Evolutionary conservation across 805 yeast species (phyloP), one percentile per base, ranked within the genome.

Genomic region (Yarrowia bubula): DNA sequence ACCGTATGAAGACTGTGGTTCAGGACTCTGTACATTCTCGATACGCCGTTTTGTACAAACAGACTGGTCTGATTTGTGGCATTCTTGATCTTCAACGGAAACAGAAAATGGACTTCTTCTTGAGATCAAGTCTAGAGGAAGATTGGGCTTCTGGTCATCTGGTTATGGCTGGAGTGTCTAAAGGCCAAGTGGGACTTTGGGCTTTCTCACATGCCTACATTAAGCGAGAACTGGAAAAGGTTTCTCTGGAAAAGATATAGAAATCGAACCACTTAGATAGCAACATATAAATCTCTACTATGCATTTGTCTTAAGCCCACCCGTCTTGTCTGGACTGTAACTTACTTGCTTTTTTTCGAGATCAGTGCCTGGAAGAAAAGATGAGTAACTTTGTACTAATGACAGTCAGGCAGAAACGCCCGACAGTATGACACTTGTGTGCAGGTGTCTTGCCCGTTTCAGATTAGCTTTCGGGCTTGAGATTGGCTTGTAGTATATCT

Each of bases 101-200:
- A 13, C 57, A 50, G 8, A 50, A 50, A 15, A 50, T 50, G 57
- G 57, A 50, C 42, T 50, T 50, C 8, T 50, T 50, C 9, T 17
- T 50, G 7, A 22, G 57, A 8, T 50, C 57, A 1, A 35, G 42
- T 8, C 11, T 50, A 13, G 42, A 50, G 8, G 57, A 50, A 18
- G 57, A 50, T 5, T 50, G 57, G 57, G 41, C 57, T 13, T 42
- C 35, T 10, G 57, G 57, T 14, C 57, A 50, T 35, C 57, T 50
- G 57, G 57, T 50, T 15, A 50, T 50, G 57, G 57, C 57, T 8
- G 57, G 57, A 15, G 57, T 50, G 8, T 50, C 42, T 13, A 50
- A 50, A 7, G 57, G 57, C 7, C 22, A 35, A 9, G 42, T 50
- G 1, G 57, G 42, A 1, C 17, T 50, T 3, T 50, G 42, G 41